Base-by-base conservation (phyloP, 805 yeast genomes). In the Wickerhamomyces chaumierensis region DNA sequence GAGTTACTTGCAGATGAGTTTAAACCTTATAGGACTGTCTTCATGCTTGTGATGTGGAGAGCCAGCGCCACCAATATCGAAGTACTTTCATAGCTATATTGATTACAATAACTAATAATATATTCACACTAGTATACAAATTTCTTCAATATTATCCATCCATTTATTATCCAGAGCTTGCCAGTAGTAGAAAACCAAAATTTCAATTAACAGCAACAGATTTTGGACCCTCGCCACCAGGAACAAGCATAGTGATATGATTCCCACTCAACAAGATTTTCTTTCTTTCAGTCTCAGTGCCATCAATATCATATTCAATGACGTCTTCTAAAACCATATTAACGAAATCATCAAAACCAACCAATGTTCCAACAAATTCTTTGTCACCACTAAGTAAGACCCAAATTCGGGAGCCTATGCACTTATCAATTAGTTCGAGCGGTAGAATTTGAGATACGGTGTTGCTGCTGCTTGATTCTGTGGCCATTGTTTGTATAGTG, bases 341-440 rank as follows among this genome's bases (percentile, higher is more conserved):
- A 43, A 92, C 96, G 51, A 81, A 90, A 60, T 92, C 97, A 57
- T 92, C 98, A 58, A 90, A 90, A 1, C 97, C 97, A 21, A 81
- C 73, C 37, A 92, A 66, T 4, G 78, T 84, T 1, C 98, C 98
- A n/a, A 73, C 70, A 56, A 86, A 92, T 56, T 88, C 96, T 56
- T 75, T 75, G 42, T 69, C 66, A 17, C 71, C 68, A 38, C 64
- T 60, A 56, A 69, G 68, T 62, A 85, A 66, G 19, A 87, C 83
- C 71, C 82, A 75, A 32, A 90, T 76, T 39, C 71, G 68, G 25
- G 85, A 76, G 15, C 95, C 95, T 31, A 90, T 77, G 43, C 88
- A 78, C 58, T 78, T 81, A 59, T 92, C 96, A 31, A 90, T 82
- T 37, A 86, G 72, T 58, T 88, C 97, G 43, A 87, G 65, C 5